Conservation (phyloP, 345 rosid species). For the Anacardium occidentale region DNA sequence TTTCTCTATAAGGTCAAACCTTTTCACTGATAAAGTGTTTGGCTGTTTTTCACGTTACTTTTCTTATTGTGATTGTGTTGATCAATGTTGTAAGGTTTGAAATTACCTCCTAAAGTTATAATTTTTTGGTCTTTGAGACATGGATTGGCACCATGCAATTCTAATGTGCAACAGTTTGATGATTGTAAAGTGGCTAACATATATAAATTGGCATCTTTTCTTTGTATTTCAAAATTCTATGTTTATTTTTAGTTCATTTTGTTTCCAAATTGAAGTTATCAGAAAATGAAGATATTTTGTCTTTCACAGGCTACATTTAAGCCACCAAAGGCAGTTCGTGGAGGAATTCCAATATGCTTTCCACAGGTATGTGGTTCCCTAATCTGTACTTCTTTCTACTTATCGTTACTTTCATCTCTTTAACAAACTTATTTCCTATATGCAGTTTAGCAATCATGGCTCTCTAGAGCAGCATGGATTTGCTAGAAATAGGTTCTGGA, state of each 20-base stretch:
- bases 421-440: constrained; percentile 11
- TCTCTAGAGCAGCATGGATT: constrained; percentile 79
- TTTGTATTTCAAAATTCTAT: background rate
- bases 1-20: background rate
- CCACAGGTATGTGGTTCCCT: constrained; percentile 65
- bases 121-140: constrained; percentile 3
- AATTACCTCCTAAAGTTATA: background rate
- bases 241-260: background rate
- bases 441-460: constrained; percentile 78
- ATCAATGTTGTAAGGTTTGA: background rate
- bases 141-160: background rate
- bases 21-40: background rate
- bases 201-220: background rate
- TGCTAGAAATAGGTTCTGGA: constrained; percentile 91
- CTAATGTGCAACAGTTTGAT: background rate
- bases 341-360: constrained; percentile 95
- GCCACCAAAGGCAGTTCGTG: constrained; percentile 87
- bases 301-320: constrained; percentile 62
- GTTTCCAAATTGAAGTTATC: background rate
- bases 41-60: background rate
- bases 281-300: constrained; percentile 10
- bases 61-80: background rate
- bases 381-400: constrained; percentile 16
- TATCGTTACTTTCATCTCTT: constrained; percentile 23
- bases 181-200: background rate